phyloP scores from a whole-genome alignment of 2,329 filamentous ascomycete genomes.

The Cordyceps javanica region DNA sequence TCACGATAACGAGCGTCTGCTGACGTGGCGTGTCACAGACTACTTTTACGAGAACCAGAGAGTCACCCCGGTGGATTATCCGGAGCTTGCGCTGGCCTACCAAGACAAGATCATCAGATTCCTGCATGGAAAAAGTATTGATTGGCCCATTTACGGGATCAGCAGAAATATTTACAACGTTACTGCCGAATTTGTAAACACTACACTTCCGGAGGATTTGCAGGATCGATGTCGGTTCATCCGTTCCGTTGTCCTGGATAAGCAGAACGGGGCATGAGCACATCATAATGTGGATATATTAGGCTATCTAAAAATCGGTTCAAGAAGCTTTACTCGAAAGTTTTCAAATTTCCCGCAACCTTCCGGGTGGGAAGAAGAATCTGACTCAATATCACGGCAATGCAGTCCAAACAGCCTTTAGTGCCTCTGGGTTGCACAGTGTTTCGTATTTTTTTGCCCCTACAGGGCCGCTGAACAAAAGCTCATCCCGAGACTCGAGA shows the following conservation, averaged over 20 bases:
- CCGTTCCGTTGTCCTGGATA: constrained; percentile 12
- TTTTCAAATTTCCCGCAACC: neutral
- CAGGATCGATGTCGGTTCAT: constrained; percentile 13
- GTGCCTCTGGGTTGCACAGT: neutral
- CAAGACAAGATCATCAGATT: constrained; percentile 16
- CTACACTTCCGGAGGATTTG: neutral
- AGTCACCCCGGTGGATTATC: constrained; percentile 9
- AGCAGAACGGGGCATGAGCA: constrained; percentile 9
- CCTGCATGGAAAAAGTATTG: constrained; percentile 12
- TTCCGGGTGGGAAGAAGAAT: neutral
- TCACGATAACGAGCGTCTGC: neutral
- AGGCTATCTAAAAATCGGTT: no score
- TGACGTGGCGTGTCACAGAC: constrained; percentile 7
- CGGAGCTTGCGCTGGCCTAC: constrained; percentile 11
- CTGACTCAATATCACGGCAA: neutral
- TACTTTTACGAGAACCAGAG: constrained; percentile 14
- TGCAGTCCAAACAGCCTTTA: neutral
- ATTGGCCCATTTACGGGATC: constrained; percentile 14
- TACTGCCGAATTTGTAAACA: constrained; percentile 8
- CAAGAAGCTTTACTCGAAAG: no score
- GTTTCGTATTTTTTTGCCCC: neutral
- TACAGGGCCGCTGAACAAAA: neutral
- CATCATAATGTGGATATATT: neutral
- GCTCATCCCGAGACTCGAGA: accelerated
- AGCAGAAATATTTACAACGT: constrained; percentile 14